Base-by-base conservation (phyloP, 331 rosid genomes). In the Pyracantha coccinea region DNA sequence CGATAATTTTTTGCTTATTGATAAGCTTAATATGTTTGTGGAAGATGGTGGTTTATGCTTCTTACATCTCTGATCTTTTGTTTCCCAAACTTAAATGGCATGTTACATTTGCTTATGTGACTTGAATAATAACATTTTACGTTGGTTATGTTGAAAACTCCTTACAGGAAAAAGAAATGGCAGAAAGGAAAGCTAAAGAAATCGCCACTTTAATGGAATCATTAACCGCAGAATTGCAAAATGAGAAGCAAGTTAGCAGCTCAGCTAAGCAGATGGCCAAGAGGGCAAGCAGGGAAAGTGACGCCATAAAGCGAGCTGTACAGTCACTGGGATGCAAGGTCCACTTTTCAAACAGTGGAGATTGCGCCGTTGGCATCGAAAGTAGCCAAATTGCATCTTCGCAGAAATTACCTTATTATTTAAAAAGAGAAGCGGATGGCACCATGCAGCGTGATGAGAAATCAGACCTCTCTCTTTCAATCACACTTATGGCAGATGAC, bases 301-400 rank as follows among this genome's bases (percentile, higher is more conserved):
- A 77, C 53, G 93, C 96, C 77, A 80, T 95, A 70, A 90, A 88
- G 84, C 91, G 96, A 72, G 97, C 97, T 63, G 81, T 92, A 59
- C 96, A 88, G 71, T 92, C 99, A 66, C 83, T 92, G 44, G 97
- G 97, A 62, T 94, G 99, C 86, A 90, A 81, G 79, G 88, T 90
- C 83, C 89, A 85, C 33, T 87, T 94, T 73, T 85, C 97, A 69
- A 70, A 79, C 66, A 77, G 79, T 50, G 95, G 97, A 19, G 95
- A 92, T 76, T 89, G 97, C 79, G 70, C 83, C 12, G 87, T 92
- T 38, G 90, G 86, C 44, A 80, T 89, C 2, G 93, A 90, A 77
- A 89, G 83, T 67, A 82, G 87, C 78, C 85, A 77, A 60, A 33
- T 72, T 64, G 89, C 67, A 31, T 70, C 86, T 61, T 57, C 78